Conservation (phyloP, 2,329 filamentous ascomycete genomes). For the Hypoxylon sp. region DNA sequence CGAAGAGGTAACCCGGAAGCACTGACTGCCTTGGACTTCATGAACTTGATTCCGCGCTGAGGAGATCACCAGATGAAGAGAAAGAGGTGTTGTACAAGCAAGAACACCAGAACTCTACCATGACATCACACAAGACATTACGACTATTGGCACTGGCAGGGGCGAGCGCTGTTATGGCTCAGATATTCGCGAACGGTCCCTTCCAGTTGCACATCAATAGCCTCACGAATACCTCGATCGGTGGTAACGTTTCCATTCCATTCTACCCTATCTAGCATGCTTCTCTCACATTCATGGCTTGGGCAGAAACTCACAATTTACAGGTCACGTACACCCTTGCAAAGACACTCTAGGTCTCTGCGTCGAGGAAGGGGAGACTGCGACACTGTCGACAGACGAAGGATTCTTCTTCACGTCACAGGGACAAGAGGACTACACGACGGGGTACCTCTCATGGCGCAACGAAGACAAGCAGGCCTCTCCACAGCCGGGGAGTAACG, state of each 20-base stretch:
- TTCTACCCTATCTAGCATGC: neutral
- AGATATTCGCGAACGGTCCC: conserved; percentile 26
- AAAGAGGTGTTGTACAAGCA: neutral
- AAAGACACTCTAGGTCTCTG: conserved; percentile 9
- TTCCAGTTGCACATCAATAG: conserved; percentile 30
- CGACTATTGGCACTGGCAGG: conserved; percentile 6
- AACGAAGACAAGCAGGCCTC: neutral
- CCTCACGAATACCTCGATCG: conserved; percentile 15
- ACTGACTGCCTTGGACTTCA: neutral
- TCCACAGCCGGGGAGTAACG: neutral
- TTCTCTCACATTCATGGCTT: neutral
- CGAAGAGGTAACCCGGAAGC: neutral
- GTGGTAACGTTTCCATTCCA: conserved; percentile 9
- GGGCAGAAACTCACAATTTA: neutral
- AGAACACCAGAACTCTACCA: conserved; percentile 5
- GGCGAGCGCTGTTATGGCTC: neutral
- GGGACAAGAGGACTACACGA: conserved; percentile 16
- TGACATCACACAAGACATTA: conserved; percentile 3
- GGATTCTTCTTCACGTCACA: conserved; percentile 30
- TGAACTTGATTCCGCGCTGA: neutral
- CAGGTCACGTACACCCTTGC: conserved; percentile 24
- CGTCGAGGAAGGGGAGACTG: neutral
- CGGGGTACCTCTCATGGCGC: conserved; percentile 24
- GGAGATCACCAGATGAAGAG: neutral
- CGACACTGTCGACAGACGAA: neutral